phyloP scores from a whole-genome alignment of 2,329 filamentous ascomycete genomes.

The Corynespora cassiicola region DNA sequence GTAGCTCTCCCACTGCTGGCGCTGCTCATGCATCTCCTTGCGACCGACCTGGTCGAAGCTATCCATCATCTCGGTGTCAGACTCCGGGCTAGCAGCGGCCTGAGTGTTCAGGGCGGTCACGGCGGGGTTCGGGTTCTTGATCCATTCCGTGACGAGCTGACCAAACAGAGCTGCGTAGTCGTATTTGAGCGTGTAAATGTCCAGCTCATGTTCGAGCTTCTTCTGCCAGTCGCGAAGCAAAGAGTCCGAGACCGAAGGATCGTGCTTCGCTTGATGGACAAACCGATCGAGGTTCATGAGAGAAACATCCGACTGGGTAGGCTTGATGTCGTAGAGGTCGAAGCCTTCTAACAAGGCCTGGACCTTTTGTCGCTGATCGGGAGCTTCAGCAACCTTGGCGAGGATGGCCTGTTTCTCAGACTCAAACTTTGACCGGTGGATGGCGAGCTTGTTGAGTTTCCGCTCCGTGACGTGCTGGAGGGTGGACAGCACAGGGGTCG shows the following conservation, averaged over 20 bases:
- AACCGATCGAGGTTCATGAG: slow-evolving; percentile 28
- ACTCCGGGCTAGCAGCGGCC: slow-evolving; percentile 3
- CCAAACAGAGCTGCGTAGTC: slow-evolving; percentile 36
- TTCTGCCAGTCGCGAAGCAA: slow-evolving; percentile 31
- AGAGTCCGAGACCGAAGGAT: slow-evolving; percentile 30
- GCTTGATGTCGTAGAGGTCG: slow-evolving; percentile 20
- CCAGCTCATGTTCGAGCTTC: slow-evolving; percentile 29
- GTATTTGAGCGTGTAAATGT: slow-evolving; percentile 36
- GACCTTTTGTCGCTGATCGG: slow-evolving; percentile 19
- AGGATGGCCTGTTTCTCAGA: slow-evolving; percentile 23
- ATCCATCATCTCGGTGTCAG: slow-evolving; percentile 12
- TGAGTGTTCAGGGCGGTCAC: background rate
- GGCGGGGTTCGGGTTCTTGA: slow-evolving; percentile 31
- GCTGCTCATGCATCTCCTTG: slow-evolving; percentile 51
- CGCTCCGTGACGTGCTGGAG: slow-evolving; percentile 33
- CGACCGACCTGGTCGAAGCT: slow-evolving; percentile 53
- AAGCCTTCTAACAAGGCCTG: slow-evolving; percentile 26
- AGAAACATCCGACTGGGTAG: slow-evolving; percentile 16
- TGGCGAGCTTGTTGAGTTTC: slow-evolving; percentile 30
- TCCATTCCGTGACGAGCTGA: slow-evolving; percentile 34
- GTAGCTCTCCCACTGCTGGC: slow-evolving; percentile 59
- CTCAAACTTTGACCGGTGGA: slow-evolving; percentile 25
- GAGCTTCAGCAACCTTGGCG: slow-evolving; percentile 10
- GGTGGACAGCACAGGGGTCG: slow-evolving; percentile 24
- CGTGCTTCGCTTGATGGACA: slow-evolving; percentile 31